Conservation (phyloP, 1,284 basidiomycete genomes). For the Ustilago vetiveriae region DNA sequence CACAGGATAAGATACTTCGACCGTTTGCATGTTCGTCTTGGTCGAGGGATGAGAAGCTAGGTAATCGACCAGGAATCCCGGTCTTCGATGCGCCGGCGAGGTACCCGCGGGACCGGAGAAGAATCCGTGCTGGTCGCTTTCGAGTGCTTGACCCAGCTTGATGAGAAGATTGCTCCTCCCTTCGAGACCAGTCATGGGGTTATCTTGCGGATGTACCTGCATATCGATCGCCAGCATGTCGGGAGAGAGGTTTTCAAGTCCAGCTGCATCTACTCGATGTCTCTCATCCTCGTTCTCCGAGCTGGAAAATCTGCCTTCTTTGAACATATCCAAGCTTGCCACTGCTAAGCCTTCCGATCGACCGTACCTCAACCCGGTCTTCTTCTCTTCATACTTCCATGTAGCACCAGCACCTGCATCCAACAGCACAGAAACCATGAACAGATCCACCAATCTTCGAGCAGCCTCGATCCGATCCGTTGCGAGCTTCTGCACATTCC, state of each 20-base stretch:
- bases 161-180: conserved; percentile 77
- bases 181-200: conserved; percentile 89
- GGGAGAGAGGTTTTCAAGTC: conserved; percentile 75
- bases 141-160: conserved; percentile 46
- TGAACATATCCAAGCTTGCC: conserved; percentile 89
- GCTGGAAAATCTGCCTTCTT: conserved; percentile 23
- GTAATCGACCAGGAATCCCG: conserved; percentile 71
- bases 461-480: conserved; percentile 46
- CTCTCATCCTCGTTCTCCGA: not conserved
- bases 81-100: conserved; percentile 6
- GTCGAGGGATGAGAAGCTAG: conserved; percentile 69
- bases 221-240: conserved; percentile 76
- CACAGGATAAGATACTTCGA: conserved; percentile 25
- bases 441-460: conserved; percentile 81
- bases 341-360: conserved; percentile 92
- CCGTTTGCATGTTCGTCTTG: not conserved
- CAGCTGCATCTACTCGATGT: conserved; percentile 72
- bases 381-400: conserved; percentile 80
- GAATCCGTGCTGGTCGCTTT: conserved; percentile 35
- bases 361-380: conserved; percentile 73
- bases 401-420: conserved; percentile 89
- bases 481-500: not conserved
- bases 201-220: conserved; percentile 77
- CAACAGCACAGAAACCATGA: conserved; percentile 89
- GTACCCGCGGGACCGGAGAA: conserved; percentile 35